phyloP scores from a whole-genome alignment of 2,329 filamentous ascomycete genomes.

The Eutypa lata region DNA sequence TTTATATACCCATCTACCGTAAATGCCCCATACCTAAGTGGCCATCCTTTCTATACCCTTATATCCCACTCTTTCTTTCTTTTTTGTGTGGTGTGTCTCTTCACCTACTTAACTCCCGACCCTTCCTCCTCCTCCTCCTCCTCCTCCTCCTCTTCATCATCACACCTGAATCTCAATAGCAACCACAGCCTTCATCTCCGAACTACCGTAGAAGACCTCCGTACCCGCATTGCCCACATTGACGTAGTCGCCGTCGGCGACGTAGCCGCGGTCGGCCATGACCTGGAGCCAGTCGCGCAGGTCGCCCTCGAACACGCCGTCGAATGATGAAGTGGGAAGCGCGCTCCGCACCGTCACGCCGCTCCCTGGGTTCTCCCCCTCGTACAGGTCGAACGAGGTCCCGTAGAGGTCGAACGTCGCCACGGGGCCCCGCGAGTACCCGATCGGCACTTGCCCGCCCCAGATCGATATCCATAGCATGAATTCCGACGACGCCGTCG shows the following conservation, averaged over 20 bases:
- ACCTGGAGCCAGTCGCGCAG: slow-evolving; percentile 18
- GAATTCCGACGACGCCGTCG: slow-evolving; percentile 16
- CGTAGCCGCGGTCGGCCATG: slow-evolving; percentile 15
- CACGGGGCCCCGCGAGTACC: slow-evolving; percentile 14
- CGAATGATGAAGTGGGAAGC: slow-evolving; percentile 10
- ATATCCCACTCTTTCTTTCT: too few species aligned
- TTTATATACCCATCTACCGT: too few species aligned
- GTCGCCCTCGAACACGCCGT: slow-evolving; percentile 16
- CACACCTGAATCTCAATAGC: background rate
- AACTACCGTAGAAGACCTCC: slow-evolving; percentile 19
- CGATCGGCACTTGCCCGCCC: slow-evolving; percentile 20
- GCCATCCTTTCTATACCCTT: too few species aligned
- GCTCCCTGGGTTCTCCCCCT: slow-evolving; percentile 17
- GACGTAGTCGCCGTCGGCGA: slow-evolving; percentile 13
- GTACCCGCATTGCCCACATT: slow-evolving; percentile 19
- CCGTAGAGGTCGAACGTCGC: slow-evolving; percentile 17
- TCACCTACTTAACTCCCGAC: too few species aligned
- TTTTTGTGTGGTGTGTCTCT: too few species aligned
- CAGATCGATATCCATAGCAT: slow-evolving; percentile 21
- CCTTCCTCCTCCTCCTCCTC: too few species aligned
- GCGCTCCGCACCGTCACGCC: slow-evolving; percentile 19
- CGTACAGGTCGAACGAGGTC: slow-evolving; percentile 18
- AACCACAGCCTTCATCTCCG: background rate
- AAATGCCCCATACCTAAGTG: too few species aligned
- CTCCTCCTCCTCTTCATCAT: too few species aligned